Evolutionary conservation across 441 rosid species (phyloP).

Genomic region (Theobroma grandiflorum): DNA sequence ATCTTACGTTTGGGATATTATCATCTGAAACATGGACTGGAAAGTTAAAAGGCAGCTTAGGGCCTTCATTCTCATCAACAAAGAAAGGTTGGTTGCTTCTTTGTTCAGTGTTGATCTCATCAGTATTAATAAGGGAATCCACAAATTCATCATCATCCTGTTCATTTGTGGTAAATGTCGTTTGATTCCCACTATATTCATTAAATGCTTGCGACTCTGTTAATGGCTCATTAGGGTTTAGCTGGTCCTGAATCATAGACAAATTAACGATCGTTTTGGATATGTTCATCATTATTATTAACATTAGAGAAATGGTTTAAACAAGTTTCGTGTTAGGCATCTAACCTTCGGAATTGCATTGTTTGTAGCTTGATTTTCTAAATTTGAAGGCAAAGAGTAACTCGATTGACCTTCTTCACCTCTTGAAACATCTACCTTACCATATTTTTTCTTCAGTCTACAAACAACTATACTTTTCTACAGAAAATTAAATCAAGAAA

Average conservation of each 20-base stretch:
- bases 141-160: neutral
- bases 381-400: slow-evolving; percentile 3
- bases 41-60: neutral
- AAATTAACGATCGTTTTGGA: neutral
- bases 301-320: neutral
- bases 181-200: slow-evolving; percentile 1
- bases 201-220: neutral
- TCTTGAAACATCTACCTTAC: slow-evolving; percentile 2
- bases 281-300: neutral
- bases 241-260: slow-evolving; percentile 6
- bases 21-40: neutral
- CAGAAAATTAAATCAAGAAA: neutral
- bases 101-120: neutral
- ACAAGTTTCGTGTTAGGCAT: neutral
- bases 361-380: neutral
- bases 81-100: neutral
- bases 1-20: slow-evolving; percentile 18
- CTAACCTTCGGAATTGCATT: slow-evolving; percentile 12
- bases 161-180: neutral
- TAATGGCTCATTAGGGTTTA: neutral
- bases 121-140: neutral
- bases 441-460: slow-evolving; percentile 17
- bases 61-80: neutral
- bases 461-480: slow-evolving; percentile 16
- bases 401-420: slow-evolving; percentile 15